phyloP scores from a whole-genome alignment of 306 rosid species.

The Elaeagnus macrophylla region DNA sequence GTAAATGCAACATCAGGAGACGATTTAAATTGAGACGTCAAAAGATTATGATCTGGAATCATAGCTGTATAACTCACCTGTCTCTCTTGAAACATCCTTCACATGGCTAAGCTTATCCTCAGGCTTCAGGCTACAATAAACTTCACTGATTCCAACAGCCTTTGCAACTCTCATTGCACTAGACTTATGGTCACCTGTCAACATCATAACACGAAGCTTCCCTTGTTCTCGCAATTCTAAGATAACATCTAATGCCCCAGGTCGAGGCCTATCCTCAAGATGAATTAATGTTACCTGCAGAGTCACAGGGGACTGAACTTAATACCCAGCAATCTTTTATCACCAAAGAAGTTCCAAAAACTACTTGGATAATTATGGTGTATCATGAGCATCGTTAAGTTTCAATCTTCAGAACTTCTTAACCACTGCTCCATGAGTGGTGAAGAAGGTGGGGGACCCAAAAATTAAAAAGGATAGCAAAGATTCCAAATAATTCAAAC shows the following conservation, averaged over 20 bases:
- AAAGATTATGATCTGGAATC: background rate
- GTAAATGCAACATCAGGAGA: conserved; percentile 2
- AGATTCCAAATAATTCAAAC: too few relatives aligned
- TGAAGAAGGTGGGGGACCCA: too few relatives aligned
- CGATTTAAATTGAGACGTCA: background rate
- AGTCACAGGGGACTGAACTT: conserved; percentile 5
- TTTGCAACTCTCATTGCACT: conserved; percentile 90
- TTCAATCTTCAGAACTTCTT: too few relatives aligned
- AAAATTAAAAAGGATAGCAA: too few relatives aligned
- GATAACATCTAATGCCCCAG: conserved; percentile 69
- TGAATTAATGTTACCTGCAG: conserved; percentile 88
- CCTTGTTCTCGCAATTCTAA: conserved; percentile 61
- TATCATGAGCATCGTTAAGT: background rate
- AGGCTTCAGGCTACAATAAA: conserved; percentile 81
- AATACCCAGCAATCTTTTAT: conserved; percentile 1
- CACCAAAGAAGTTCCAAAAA: background rate
- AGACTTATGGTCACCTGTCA: conserved; percentile 84
- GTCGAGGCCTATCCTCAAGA: conserved; percentile 89
- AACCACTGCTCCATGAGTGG: too few relatives aligned
- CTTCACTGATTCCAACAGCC: conserved; percentile 79
- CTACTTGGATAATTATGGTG: background rate
- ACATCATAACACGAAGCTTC: conserved; percentile 77
- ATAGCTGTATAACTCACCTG: conserved; percentile 35
- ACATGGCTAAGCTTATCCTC: conserved; percentile 90
- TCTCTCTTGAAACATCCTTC: conserved; percentile 77